Evolutionary conservation across 345 rosid genomes (phyloP).

Genomic region (Citrus inodora): DNA sequence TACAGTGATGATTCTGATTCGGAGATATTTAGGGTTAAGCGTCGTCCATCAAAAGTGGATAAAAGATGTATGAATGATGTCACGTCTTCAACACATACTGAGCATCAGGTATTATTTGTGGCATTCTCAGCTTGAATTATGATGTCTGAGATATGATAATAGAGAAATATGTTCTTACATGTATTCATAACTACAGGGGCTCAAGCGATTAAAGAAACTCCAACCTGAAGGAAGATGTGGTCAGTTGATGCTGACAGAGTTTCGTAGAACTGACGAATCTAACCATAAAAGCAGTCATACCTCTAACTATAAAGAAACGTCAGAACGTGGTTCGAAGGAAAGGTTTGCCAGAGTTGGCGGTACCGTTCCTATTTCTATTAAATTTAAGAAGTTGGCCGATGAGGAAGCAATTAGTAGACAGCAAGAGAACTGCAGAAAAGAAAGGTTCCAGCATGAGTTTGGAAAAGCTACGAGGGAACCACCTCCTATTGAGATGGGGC

Average conservation of each 20-base stretch:
- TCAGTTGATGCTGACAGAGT: constrained; percentile 24
- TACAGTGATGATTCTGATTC: constrained; percentile 84
- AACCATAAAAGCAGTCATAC: constrained; percentile 5
- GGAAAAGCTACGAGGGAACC: constrained; percentile 40
- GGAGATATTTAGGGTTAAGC: constrained; percentile 85
- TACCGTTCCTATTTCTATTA: constrained; percentile 42
- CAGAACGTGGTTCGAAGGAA: constrained; percentile 27
- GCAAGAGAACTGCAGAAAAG: constrained; percentile 31
- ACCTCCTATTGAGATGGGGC: constrained; percentile 43
- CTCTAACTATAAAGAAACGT: constrained; percentile 29
- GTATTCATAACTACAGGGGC: constrained; percentile 34
- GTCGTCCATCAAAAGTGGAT: constrained; percentile 65
- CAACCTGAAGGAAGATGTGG: constrained; percentile 39
- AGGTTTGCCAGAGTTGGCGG: constrained; percentile 34
- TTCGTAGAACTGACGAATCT: constrained; percentile 28
- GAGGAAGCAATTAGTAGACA: constrained; percentile 33
- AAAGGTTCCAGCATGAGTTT: constrained; percentile 23
- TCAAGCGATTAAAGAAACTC: constrained; percentile 58
- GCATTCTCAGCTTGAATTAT: neutral
- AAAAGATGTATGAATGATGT: constrained; percentile 46
- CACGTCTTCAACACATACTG: constrained; percentile 37
- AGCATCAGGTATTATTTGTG: constrained; percentile 52
- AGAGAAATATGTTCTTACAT: neutral
- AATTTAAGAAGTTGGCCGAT: constrained; percentile 36
- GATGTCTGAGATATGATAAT: neutral